Evolutionary conservation across 371 early-diverging fungal genomes (phyloP).

Genomic region (Capillidium rhysosporum): DNA sequence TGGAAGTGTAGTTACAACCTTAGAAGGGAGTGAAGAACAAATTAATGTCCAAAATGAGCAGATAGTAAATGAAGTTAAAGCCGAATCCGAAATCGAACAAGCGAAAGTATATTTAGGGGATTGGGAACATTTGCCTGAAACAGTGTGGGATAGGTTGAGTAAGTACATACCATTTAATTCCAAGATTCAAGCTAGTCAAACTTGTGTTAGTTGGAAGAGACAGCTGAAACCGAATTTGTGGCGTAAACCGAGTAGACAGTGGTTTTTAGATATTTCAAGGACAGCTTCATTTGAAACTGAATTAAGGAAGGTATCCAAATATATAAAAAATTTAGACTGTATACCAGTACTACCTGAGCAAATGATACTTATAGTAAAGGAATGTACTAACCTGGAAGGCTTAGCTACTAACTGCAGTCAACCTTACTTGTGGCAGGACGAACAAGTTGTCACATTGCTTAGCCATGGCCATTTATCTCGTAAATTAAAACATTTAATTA

Average conservation of each 20-base stretch:
- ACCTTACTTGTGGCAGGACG: neutral
- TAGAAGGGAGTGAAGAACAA: too few relatives aligned
- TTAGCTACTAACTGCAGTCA: neutral
- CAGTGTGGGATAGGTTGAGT: slow-evolving; percentile 1
- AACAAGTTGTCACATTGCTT: neutral
- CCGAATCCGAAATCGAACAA: too few relatives aligned
- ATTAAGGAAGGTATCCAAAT: neutral
- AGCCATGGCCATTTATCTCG: neutral
- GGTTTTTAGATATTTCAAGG: neutral
- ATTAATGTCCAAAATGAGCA: too few relatives aligned
- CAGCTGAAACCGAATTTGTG: neutral
- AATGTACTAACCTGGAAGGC: neutral
- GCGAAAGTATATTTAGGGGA: too few relatives aligned
- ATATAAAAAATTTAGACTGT: neutral
- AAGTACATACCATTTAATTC: neutral
- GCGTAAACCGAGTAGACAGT: neutral
- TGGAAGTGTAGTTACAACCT: too few relatives aligned
- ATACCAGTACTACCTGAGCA: neutral
- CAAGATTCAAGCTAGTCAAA: neutral
- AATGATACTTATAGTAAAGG: neutral
- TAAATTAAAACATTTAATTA: neutral
- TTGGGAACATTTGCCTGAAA: neutral
- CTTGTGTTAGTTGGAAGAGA: neutral
- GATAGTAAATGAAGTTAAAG: too few relatives aligned
- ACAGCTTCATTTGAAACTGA: neutral